Evolutionary conservation across 2,329 filamentous ascomycete species (phyloP).

Genomic region (Hypoxylon sp.): DNA sequence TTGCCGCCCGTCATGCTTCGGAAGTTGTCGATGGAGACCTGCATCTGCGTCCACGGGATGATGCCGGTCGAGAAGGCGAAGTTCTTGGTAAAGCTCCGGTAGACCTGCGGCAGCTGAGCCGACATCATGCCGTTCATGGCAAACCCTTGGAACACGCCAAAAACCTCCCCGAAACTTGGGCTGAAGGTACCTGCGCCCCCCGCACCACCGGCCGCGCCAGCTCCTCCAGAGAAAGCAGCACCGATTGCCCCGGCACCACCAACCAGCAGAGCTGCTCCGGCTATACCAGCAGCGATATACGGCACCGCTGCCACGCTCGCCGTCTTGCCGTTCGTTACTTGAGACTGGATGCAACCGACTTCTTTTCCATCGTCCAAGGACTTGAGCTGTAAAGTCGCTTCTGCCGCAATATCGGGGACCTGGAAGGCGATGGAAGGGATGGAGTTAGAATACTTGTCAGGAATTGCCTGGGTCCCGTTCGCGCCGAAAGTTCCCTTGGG

Average conservation of each 20-base stretch:
- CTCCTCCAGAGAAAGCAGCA: slow-evolving; percentile 63
- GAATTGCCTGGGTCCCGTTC: slow-evolving; percentile 74
- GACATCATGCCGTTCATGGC: slow-evolving; percentile 97
- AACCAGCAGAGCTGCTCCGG: slow-evolving; percentile 80
- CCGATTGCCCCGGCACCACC: slow-evolving; percentile 75
- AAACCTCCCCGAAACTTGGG: slow-evolving; percentile 84
- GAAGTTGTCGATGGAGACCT: slow-evolving; percentile 84
- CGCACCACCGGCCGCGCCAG: slow-evolving; percentile 60
- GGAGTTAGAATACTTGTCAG: slow-evolving; percentile 71
- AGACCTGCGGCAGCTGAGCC: slow-evolving; percentile 85
- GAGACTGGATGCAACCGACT: slow-evolving; percentile 83
- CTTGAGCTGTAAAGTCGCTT: slow-evolving; percentile 80
- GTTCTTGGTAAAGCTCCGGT: slow-evolving; percentile 89
- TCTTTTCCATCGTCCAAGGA: slow-evolving; percentile 64
- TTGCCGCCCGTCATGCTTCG: slow-evolving; percentile 84
- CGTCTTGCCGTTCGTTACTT: slow-evolving; percentile 88
- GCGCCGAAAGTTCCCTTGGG: slow-evolving; percentile 79
- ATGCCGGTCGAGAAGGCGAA: slow-evolving; percentile 91
- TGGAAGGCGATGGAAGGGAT: slow-evolving; percentile 91
- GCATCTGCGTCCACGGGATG: slow-evolving; percentile 82
- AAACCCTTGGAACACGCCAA: slow-evolving; percentile 92
- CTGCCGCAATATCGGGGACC: slow-evolving; percentile 87
- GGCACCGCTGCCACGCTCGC: slow-evolving; percentile 77
- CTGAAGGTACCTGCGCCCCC: slow-evolving; percentile 72
- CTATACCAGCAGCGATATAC: slow-evolving; percentile 84